Evolutionary conservation across 73 alveolate species (phyloP).

Genomic region (Paramecium biaurelia): DNA sequence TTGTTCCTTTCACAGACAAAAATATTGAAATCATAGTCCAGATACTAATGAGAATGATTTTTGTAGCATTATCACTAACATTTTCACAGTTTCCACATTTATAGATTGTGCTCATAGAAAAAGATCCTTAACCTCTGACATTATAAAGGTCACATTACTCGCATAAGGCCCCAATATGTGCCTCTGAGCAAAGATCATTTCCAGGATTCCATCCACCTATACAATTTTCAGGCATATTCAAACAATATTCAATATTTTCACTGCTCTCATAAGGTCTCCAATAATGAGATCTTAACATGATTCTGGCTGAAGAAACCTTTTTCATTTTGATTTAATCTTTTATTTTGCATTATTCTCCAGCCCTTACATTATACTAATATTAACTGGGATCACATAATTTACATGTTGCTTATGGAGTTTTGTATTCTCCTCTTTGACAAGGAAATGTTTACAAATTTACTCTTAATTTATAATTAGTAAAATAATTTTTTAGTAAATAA

Average conservation of each 20-base stretch:
- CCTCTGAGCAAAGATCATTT: neutral
- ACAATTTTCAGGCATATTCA: neutral
- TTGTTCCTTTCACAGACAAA: neutral
- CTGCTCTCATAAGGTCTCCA: slow-evolving; percentile 48
- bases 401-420: neutral
- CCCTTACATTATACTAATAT: neutral
- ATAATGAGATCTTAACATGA: neutral
- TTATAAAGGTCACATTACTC: slow-evolving; percentile 28
- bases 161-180: slow-evolving; percentile 56
- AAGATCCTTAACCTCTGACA: slow-evolving; percentile 24
- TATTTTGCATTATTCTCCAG: neutral
- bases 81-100: slow-evolving; percentile 34
- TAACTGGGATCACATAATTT: neutral
- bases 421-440: neutral
- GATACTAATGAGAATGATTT: neutral
- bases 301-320: neutral
- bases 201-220: slow-evolving; percentile 54
- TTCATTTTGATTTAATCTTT: neutral
- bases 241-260: neutral
- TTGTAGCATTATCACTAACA: neutral
- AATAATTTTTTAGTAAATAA: neutral
- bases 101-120: neutral
- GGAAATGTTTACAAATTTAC: neutral
- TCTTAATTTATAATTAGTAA: neutral
- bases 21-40: neutral